These are phyloP conservation scores for Komagataella populi DNA, from an alignment of 805 yeast species.

Conservation along the genomic window DNA sequence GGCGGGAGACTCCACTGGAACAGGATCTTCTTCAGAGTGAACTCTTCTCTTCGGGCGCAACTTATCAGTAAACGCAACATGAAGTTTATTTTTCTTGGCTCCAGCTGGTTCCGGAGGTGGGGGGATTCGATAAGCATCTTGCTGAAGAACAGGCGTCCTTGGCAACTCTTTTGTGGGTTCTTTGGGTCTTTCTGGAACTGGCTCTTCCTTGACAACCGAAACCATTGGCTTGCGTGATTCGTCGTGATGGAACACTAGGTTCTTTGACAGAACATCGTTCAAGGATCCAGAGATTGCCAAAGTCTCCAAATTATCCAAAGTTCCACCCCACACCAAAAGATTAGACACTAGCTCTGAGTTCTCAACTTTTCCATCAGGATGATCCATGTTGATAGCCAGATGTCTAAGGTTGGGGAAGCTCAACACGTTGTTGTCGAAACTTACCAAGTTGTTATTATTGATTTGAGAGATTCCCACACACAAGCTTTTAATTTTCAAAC, in stretches of 20 bases:
- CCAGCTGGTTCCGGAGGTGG: neutral
- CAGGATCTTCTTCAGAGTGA: neutral
- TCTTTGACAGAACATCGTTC: neutral
- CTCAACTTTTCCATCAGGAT: neutral
- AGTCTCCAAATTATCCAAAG: neutral
- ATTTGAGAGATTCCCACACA: slow-evolving; percentile 1
- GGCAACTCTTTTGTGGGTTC: neutral
- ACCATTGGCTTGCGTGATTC: neutral
- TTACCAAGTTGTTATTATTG: neutral
- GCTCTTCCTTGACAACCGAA: neutral
- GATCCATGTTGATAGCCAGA: slow-evolving; percentile 3
- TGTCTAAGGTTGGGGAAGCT: slow-evolving; percentile 3
- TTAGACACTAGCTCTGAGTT: slow-evolving; percentile 1
- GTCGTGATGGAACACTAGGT: neutral
- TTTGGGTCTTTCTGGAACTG: neutral
- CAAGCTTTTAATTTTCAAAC: slow-evolving; percentile 1
- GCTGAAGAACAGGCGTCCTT: neutral
- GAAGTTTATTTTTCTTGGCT: neutral
- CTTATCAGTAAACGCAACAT: neutral
- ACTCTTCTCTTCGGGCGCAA: neutral
- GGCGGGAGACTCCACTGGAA: neutral
- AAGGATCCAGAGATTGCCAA: slow-evolving; percentile 2
- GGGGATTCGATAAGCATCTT: neutral
- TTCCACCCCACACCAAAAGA: slow-evolving; percentile 2
- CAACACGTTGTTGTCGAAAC: slow-evolving; percentile 3